Conservation (phyloP, 2,329 filamentous ascomycete genomes). For the Sordariomycetes sp. region DNA sequence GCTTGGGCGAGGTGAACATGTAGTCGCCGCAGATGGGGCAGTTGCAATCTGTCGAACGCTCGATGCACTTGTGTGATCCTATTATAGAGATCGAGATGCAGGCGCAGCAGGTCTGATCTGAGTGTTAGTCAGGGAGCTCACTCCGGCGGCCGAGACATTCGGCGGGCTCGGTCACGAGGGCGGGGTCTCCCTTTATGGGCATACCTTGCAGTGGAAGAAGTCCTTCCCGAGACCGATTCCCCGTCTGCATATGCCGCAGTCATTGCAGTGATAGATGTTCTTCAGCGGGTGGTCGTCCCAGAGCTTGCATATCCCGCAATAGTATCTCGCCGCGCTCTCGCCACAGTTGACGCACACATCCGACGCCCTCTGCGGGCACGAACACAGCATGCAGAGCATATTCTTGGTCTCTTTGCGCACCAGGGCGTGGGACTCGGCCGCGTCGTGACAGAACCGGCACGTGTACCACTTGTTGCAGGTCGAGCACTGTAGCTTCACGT, state of each 20-base stretch:
- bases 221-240: conserved; percentile 90
- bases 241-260: conserved; percentile 89
- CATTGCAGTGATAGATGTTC: conserved; percentile 88
- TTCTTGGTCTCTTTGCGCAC: conserved; percentile 76
- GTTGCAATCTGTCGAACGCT: conserved; percentile 85
- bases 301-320: conserved; percentile 86
- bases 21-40: conserved; percentile 96
- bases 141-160: too few relatives aligned
- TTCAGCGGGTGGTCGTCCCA: conserved; percentile 92
- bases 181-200: conserved; percentile 5
- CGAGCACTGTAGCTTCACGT: conserved; percentile 90
- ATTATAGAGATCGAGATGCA: conserved; percentile 86
- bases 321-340: conserved; percentile 72
- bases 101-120: conserved; percentile 70
- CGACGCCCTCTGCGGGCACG: conserved; percentile 67
- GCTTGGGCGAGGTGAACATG: conserved; percentile 81
- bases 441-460: conserved; percentile 88
- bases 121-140: neutral
- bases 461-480: conserved; percentile 88
- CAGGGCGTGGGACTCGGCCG: conserved; percentile 63
- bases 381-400: conserved; percentile 96
- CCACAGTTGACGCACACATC: conserved; percentile 70
- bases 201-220: conserved; percentile 94
- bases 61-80: conserved; percentile 82
- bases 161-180: neutral